Evolutionary conservation across 768 basidiomycete species (phyloP), one percentile per base, ranked within the genome.

Genomic region (Trametes meyenii): DNA sequence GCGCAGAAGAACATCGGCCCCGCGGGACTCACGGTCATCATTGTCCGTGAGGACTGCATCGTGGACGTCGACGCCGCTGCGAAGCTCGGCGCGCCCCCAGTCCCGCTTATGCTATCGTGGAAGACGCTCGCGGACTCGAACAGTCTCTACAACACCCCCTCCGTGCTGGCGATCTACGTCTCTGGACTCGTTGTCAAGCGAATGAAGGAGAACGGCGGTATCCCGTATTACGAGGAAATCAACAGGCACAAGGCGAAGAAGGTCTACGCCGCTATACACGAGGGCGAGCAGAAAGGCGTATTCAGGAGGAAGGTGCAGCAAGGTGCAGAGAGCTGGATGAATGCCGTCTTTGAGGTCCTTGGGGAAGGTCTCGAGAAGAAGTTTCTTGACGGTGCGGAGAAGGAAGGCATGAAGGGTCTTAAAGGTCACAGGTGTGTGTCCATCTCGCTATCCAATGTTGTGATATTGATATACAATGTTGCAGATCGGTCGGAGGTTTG

Each of bases 1-100:
- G 97, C 91, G 23, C 97, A 99, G 77, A 99, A 99, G 81, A 99
- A 99, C 74, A 78, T 98, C 52, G 96, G 96, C 8, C 97, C 97
- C 2, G 88, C 97, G 0, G 97, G 97, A 1, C 78, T 97, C 23
- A 94, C 94, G 14, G 84, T 99, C 73, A 78, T 96, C 67, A 97
- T 99, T 76, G 92, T 98, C 21, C 85, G 92, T n/a, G 86, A 96
- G 61, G 95, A 97, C 76, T 89, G 96, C 72, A 79, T 98, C 70
- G 94, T 96, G 70, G 93, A 92, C 71, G 88, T 92, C 50, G 90
- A 94, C 67, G 87, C 85, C 2, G 90, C 92, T 0, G 83, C 86
- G 14, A 79, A 78, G 69, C 79, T 91, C 58, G 92, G 93, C 23
- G 88, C 89, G 2, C 71, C 78, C 2, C 86, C 88, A 14, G 87